Evolutionary conservation across 352 stramenopile species (phyloP).

Genomic region (Globisporangium emineosum): DNA sequence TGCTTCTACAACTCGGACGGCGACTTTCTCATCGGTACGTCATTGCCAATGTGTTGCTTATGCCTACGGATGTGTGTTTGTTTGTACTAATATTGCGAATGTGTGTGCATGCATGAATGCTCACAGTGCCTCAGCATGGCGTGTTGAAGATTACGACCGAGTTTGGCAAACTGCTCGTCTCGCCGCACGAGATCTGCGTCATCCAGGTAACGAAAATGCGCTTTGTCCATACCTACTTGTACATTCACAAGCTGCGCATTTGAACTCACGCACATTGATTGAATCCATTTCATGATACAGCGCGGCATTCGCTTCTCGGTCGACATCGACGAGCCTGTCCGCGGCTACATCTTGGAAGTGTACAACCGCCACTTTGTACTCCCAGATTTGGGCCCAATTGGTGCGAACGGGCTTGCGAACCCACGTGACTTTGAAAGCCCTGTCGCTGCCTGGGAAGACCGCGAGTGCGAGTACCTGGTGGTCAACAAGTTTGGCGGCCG

Average conservation of each 20-base stretch:
- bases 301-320: constrained; percentile 94
- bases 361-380: constrained; percentile 95
- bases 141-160: constrained; percentile 92
- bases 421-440: constrained; percentile 94
- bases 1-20: constrained; percentile 96
- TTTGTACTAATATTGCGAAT: constrained; percentile 2
- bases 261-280: not conserved
- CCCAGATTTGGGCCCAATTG: constrained; percentile 94
- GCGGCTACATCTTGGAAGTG: constrained; percentile 95
- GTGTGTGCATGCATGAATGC: not conserved
- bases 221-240: not conserved
- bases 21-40: constrained; percentile 91
- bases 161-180: constrained; percentile 85
- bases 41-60: not conserved
- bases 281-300: constrained; percentile 12
- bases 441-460: constrained; percentile 87
- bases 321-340: constrained; percentile 72
- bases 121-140: constrained; percentile 87
- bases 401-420: constrained; percentile 96
- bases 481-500: constrained; percentile 89
- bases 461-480: constrained; percentile 67
- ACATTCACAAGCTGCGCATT: not conserved
- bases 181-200: constrained; percentile 92
- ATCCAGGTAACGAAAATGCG: constrained; percentile 66
- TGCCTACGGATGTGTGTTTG: not conserved